Conservation (phyloP, 225 moss, liverwort and hornwort genomes). For the Physcomitrium patens region DNA sequence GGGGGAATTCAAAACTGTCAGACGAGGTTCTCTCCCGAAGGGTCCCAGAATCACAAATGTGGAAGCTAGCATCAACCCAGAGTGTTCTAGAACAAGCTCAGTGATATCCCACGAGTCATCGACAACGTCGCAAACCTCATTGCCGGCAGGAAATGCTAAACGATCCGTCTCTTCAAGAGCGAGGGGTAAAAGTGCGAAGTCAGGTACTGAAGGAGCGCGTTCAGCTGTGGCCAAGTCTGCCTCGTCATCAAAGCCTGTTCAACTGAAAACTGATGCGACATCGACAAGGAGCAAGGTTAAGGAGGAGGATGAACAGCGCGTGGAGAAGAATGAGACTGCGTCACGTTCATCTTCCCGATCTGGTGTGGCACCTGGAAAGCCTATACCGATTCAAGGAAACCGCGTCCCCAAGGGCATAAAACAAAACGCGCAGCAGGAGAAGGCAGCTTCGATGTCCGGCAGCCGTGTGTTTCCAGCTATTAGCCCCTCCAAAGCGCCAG, state of each 20-base stretch:
- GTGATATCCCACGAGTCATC: conserved; percentile 27
- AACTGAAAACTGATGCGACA: neutral
- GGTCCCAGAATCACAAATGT: neutral
- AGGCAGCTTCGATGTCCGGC: neutral
- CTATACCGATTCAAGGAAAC: conserved; percentile 7
- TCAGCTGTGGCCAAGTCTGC: conserved; percentile 6
- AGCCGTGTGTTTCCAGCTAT: conserved; percentile 26
- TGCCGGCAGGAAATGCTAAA: neutral
- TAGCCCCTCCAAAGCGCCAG: conserved; percentile 12
- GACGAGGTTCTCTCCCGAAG: neutral
- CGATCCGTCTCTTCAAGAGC: conserved; percentile 35
- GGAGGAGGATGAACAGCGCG: conserved; percentile 18
- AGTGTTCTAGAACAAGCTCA: conserved; percentile 19
- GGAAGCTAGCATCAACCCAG: neutral
- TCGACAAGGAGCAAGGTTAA: conserved; percentile 31
- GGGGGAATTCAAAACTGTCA: conserved; percentile 26
- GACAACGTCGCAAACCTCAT: conserved; percentile 22
- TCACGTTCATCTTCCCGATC: conserved; percentile 12
- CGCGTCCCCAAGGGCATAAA: conserved; percentile 11
- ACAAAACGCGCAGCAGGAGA: conserved; percentile 25
- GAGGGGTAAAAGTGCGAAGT: conserved; percentile 14
- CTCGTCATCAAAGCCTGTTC: neutral
- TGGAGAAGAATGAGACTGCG: neutral
- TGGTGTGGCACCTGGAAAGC: conserved; percentile 28
- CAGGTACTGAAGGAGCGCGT: conserved; percentile 12